These are phyloP conservation scores for Talaromyces sp. DNA, from an alignment of 2,329 filamentous ascomycete species.

Conservation along the genomic window DNA sequence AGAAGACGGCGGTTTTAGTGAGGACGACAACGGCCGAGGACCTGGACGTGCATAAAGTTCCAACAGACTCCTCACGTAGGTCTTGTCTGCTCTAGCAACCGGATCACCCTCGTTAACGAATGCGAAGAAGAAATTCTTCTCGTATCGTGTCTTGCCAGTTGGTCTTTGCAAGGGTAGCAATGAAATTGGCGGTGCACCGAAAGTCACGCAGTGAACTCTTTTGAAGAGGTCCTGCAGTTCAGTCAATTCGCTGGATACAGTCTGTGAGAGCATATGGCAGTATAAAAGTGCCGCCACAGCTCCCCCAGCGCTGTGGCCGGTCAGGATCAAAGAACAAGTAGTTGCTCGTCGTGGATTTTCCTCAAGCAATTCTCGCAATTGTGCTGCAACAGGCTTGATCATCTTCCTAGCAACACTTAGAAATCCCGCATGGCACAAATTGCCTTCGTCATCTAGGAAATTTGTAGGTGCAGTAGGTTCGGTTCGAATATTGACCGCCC, in stretches of 20 bases:
- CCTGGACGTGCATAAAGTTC: slow-evolving; percentile 61
- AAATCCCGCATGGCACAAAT: slow-evolving; percentile 77
- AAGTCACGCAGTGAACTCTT: slow-evolving; percentile 76
- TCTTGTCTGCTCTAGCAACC: slow-evolving; percentile 68
- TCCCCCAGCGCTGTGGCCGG: slow-evolving; percentile 80
- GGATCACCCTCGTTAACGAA: slow-evolving; percentile 87
- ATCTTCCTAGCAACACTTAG: slow-evolving; percentile 69
- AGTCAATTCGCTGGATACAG: slow-evolving; percentile 63
- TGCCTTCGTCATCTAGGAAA: slow-evolving; percentile 72
- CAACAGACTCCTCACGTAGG: slow-evolving; percentile 67
- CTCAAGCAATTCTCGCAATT: slow-evolving; percentile 63
- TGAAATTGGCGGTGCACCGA: slow-evolving; percentile 75
- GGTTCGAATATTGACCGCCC: slow-evolving; percentile 74
- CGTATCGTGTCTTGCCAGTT: slow-evolving; percentile 36
- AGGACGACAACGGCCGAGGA: not conserved
- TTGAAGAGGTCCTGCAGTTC: slow-evolving; percentile 66
- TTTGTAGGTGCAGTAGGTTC: slow-evolving; percentile 60
- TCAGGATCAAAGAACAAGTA: slow-evolving; percentile 69
- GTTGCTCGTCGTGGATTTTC: slow-evolving; percentile 63
- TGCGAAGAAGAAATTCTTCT: slow-evolving; percentile 68
- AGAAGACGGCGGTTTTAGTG: not conserved
- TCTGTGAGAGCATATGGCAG: slow-evolving; percentile 60
- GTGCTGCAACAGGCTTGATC: slow-evolving; percentile 65
- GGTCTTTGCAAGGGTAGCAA: slow-evolving; percentile 64
- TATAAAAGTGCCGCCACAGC: slow-evolving; percentile 77